Evolutionary conservation across 352 stramenopile genomes (phyloP).

Genomic region (Globisporangium okanoganense): DNA sequence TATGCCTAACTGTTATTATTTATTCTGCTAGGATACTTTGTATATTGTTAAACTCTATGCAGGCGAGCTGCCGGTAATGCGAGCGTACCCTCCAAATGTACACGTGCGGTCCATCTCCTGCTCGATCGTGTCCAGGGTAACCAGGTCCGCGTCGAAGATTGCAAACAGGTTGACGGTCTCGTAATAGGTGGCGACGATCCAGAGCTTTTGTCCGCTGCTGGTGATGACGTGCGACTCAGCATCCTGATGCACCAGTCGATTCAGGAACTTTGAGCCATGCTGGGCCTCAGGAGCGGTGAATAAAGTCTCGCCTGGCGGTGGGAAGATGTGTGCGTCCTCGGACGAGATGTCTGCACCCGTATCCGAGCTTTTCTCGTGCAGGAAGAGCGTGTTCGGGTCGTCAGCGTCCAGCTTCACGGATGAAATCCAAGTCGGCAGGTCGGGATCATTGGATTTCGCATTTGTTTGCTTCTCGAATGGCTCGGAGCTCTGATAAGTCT

Average conservation of each 20-base stretch:
- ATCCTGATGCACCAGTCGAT: slow-evolving; percentile 33
- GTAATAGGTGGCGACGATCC: slow-evolving; percentile 45
- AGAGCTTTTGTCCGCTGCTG: slow-evolving; percentile 19
- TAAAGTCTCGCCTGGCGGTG: slow-evolving; percentile 11
- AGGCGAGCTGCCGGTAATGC: not conserved
- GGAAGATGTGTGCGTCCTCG: slow-evolving; percentile 45
- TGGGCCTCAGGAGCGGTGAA: too few relatives aligned
- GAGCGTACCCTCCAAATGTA: slow-evolving; percentile 24
- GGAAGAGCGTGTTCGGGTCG: slow-evolving; percentile 33
- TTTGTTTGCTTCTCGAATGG: not conserved
- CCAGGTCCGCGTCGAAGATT: slow-evolving; percentile 24
- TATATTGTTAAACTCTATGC: not conserved
- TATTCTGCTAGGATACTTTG: slow-evolving; percentile 4
- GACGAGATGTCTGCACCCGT: slow-evolving; percentile 37
- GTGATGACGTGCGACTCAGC: slow-evolving; percentile 24
- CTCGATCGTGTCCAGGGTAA: slow-evolving; percentile 32
- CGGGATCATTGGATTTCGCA: slow-evolving; percentile 7
- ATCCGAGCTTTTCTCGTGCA: slow-evolving; percentile 24
- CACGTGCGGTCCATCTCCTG: slow-evolving; percentile 34
- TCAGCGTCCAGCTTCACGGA: slow-evolving; percentile 35
- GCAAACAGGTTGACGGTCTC: slow-evolving; percentile 40
- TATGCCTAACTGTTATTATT: not conserved
- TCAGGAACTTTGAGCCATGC: not conserved
- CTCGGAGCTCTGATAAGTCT: slow-evolving; percentile 9
- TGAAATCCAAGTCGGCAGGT: slow-evolving; percentile 33